Conservation (phyloP, 768 basidiomycete genomes). For the Lactarius indigo region DNA sequence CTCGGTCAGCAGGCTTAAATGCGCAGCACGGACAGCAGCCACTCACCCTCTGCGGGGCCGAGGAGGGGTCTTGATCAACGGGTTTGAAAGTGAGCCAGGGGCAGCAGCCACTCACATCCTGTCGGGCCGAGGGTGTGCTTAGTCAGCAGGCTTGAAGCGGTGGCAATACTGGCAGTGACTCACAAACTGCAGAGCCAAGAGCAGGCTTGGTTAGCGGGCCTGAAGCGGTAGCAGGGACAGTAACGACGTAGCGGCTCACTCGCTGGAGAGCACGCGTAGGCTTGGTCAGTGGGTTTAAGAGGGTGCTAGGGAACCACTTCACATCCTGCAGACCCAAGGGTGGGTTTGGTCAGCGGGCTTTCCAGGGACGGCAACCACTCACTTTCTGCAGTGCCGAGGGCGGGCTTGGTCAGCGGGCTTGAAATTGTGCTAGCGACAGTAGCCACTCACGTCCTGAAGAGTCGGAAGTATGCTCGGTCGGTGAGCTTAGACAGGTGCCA, state of each 20-base stretch:
- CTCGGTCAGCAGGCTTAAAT: no score
- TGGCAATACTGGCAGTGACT: accelerated
- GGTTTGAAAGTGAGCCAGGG: no score
- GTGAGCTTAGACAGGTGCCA: background rate
- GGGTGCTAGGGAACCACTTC: no score
- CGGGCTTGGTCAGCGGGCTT: background rate
- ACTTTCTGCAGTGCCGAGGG: background rate
- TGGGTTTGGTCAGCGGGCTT: background rate
- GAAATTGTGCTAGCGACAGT: background rate
- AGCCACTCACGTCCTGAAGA: background rate
- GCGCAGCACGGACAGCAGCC: no score
- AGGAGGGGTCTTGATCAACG: no score
- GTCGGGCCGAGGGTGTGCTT: no score
- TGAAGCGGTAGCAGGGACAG: background rate
- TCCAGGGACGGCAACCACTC: background rate
- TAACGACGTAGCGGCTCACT: background rate
- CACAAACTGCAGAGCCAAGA: background rate
- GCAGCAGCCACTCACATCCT: no score
- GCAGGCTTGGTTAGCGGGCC: background rate
- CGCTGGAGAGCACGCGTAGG: background rate
- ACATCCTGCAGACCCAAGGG: background rate
- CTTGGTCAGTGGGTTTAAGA: background rate
- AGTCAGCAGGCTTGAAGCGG: background rate
- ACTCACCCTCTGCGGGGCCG: no score
- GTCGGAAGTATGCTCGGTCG: background rate